These are phyloP conservation scores for Paecilomyces fulvus DNA, from an alignment of 2,329 filamentous ascomycete genomes.

Conservation along the genomic window DNA sequence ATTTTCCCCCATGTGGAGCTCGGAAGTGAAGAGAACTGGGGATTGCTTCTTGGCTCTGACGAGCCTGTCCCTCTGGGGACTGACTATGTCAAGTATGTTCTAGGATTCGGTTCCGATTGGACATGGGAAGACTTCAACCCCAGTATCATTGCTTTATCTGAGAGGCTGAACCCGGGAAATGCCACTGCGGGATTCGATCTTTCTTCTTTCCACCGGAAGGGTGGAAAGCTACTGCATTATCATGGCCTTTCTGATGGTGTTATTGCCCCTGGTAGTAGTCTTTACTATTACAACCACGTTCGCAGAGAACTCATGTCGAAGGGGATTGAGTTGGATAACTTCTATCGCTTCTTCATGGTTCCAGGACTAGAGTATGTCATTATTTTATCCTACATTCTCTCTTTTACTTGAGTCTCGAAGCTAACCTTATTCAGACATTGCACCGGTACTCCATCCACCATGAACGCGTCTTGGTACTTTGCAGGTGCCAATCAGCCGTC, in stretches of 20 bases:
- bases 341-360: slow-evolving; percentile 11
- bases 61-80: background rate
- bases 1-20: background rate
- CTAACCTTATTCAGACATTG: slow-evolving; percentile 2
- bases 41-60: background rate
- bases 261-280: slow-evolving; percentile 10
- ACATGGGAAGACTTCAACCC: background rate
- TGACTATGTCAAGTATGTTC: background rate
- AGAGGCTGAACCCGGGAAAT: slow-evolving; percentile 34
- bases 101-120: background rate
- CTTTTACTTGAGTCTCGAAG: background rate
- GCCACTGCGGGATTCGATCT: slow-evolving; percentile 29
- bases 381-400: background rate
- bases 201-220: slow-evolving; percentile 35
- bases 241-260: slow-evolving; percentile 32
- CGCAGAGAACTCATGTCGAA: slow-evolving; percentile 16
- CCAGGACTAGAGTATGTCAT: slow-evolving; percentile 8
- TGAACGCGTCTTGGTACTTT: slow-evolving; percentile 6
- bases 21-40: background rate
- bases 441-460: background rate
- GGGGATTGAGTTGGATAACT: slow-evolving; percentile 5
- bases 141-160: slow-evolving; percentile 29
- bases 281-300: slow-evolving; percentile 20
- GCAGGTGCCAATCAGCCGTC: slow-evolving; percentile 2
- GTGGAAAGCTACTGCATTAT: slow-evolving; percentile 35